These are phyloP conservation scores for Diaporthe nobilis DNA, from an alignment of 2,329 filamentous ascomycete genomes.

Conservation along the genomic window DNA sequence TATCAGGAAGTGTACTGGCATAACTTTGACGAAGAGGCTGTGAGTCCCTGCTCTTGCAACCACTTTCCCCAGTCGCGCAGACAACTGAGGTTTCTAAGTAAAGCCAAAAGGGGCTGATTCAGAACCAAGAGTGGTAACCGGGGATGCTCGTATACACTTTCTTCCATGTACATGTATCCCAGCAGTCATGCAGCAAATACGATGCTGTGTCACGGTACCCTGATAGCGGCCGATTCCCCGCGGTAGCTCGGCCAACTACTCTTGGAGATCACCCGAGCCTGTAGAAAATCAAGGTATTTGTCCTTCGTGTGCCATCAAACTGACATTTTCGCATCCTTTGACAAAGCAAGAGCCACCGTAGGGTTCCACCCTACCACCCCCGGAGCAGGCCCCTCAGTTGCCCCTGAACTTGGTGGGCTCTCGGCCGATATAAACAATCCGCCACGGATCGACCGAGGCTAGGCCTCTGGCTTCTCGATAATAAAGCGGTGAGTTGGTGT, in stretches of 20 bases:
- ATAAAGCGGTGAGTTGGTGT: background rate
- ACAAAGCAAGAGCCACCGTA: background rate
- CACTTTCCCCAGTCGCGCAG: background rate
- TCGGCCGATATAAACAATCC: background rate
- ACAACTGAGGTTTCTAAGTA: background rate
- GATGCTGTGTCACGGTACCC: background rate
- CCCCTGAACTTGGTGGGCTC: background rate
- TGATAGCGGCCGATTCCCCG: background rate
- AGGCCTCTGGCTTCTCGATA: background rate
- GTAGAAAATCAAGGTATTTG: background rate
- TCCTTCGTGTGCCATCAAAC: background rate
- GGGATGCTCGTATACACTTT: background rate
- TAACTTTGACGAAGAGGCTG: no score
- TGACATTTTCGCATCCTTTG: background rate
- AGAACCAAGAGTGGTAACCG: background rate
- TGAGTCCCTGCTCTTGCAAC: background rate
- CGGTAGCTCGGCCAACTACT: background rate
- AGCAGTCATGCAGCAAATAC: constrained; percentile 3
- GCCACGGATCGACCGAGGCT: background rate
- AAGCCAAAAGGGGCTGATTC: background rate
- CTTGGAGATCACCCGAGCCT: background rate
- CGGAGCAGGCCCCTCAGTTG: background rate
- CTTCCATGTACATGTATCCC: background rate
- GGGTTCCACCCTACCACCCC: background rate
- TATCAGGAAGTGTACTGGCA: background rate